A percentile compares a stretch with the other conserved stretches of the same genome.
Evolutionary conservation across 1,284 basidiomycete species (phyloP).

Genomic region (Schizophyllum commune): DNA sequence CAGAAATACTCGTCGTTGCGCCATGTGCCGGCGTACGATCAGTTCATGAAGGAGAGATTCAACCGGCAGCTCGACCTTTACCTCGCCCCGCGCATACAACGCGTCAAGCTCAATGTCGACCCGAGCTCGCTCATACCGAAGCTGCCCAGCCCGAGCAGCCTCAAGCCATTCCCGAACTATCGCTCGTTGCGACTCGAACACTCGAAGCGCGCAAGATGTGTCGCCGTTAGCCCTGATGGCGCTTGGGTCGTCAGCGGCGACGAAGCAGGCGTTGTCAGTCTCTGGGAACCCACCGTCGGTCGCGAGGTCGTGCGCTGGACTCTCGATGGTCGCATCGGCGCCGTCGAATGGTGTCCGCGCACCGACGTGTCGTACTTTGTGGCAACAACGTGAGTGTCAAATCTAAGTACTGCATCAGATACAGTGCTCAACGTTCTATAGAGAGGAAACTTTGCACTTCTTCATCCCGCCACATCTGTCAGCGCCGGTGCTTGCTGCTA

Average conservation of each 20-base stretch:
- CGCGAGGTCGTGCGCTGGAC: conserved; percentile 88
- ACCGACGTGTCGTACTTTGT: conserved; percentile 78
- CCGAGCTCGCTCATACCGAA: conserved; percentile 91
- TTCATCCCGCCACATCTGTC: conserved; percentile 77
- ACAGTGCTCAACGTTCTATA: conserved; percentile 25
- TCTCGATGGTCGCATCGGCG: conserved; percentile 74
- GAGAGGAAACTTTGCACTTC: conserved; percentile 76
- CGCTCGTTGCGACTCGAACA: conserved; percentile 71
- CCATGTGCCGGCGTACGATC: conserved; percentile 86
- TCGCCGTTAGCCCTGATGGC: conserved; percentile 83
- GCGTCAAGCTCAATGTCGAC: conserved; percentile 84
- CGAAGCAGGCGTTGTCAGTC: conserved; percentile 78
- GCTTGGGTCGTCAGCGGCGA: conserved; percentile 91
- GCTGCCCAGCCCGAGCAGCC: conserved; percentile 87
- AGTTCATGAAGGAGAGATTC: conserved; percentile 93
- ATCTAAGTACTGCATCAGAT: conserved; percentile 3
- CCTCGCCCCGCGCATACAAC: conserved; percentile 88
- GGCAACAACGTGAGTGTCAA: conserved; percentile 63
- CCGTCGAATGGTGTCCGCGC: conserved; percentile 92
- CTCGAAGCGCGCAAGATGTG: conserved; percentile 65
- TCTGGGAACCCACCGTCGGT: conserved; percentile 95
- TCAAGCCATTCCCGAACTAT: conserved; percentile 93
- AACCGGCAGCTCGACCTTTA: conserved; percentile 95
- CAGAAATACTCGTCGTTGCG: conserved; percentile 83
- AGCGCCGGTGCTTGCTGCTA: conserved; percentile 47